Conservation (phyloP, 257 asterid species). For the Ilex aquifolium region DNA sequence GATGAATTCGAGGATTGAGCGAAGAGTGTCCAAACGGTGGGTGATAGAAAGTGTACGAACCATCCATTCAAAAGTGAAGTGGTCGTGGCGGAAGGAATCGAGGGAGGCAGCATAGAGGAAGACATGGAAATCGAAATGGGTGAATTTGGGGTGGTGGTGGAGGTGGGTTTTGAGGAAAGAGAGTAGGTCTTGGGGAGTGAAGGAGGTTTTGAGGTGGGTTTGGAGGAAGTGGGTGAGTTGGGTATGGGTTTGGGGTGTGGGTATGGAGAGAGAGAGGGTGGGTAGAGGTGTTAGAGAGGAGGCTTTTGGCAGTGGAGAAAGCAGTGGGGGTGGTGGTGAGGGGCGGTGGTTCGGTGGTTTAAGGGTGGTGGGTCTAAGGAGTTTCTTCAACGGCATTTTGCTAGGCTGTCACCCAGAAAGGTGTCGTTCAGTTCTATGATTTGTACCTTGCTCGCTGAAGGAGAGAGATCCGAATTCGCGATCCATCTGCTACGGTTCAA, state of each 20-base stretch:
- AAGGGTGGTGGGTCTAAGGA: conserved; percentile 14
- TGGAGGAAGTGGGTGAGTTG: conserved; percentile 40
- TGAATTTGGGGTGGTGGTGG: conserved; percentile 69
- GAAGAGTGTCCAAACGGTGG: conserved; percentile 67
- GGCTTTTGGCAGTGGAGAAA: conserved; percentile 17
- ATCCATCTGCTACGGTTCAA: too few species aligned
- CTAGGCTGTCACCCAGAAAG: too few species aligned
- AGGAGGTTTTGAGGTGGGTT: conserved; percentile 41
- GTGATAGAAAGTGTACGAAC: conserved; percentile 66
- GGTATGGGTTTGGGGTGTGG: conserved; percentile 39
- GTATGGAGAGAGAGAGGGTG: conserved; percentile 27
- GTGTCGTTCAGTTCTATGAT: too few species aligned
- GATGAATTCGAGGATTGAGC: conserved; percentile 57
- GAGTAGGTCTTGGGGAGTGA: conserved; percentile 60
- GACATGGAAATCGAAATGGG: conserved; percentile 86
- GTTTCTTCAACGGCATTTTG: conserved; percentile 16
- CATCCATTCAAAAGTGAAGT: conserved; percentile 78
- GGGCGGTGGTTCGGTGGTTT: conserved; percentile 12
- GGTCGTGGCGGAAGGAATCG: conserved; percentile 89
- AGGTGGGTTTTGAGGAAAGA: conserved; percentile 56
- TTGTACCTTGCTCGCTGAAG: too few species aligned
- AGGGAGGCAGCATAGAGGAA: conserved; percentile 76
- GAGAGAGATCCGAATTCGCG: too few species aligned
- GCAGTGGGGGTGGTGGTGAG: conserved; percentile 6
- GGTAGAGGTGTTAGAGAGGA: conserved; percentile 26